These are phyloP conservation scores for Pseudocercospora fuligena DNA, from an alignment of 2,329 filamentous ascomycete genomes.

Conservation along the genomic window DNA sequence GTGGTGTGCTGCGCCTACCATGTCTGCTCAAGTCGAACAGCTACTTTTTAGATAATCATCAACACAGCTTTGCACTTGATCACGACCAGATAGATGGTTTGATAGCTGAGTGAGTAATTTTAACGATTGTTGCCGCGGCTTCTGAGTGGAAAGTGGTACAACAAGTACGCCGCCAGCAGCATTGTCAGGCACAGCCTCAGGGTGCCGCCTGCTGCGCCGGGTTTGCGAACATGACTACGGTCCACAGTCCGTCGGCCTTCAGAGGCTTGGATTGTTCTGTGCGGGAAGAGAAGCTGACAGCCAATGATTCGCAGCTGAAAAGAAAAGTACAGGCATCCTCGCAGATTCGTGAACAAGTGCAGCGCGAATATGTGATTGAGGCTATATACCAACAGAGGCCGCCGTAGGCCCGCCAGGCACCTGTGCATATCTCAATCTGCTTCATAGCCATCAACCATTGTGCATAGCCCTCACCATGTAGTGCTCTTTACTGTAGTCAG, in stretches of 20 bases:
- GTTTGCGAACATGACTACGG: neutral
- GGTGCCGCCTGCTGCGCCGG: slow-evolving; percentile 2
- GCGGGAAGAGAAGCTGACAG: neutral
- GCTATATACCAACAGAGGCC: slow-evolving; percentile 8
- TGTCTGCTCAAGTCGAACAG: neutral
- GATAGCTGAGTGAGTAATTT: neutral
- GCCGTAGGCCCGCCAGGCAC: neutral
- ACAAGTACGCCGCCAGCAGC: neutral
- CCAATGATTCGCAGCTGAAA: neutral
- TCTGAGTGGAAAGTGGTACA: neutral
- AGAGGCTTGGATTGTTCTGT: neutral
- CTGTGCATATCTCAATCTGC: neutral
- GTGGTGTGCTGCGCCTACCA: neutral
- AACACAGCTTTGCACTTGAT: neutral
- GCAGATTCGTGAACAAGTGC: neutral
- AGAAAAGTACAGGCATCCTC: neutral
- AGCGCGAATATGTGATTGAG: neutral
- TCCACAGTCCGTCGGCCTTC: neutral
- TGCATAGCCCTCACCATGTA: slow-evolving; percentile 2
- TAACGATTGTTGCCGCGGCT: neutral
- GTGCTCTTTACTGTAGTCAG: neutral
- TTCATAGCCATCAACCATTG: slow-evolving; percentile 5
- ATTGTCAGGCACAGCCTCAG: neutral
- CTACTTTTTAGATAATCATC: neutral
- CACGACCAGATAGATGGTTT: neutral